phyloP scores from a whole-genome alignment of 1,284 basidiomycete species.

The Ganoderma sinense region DNA sequence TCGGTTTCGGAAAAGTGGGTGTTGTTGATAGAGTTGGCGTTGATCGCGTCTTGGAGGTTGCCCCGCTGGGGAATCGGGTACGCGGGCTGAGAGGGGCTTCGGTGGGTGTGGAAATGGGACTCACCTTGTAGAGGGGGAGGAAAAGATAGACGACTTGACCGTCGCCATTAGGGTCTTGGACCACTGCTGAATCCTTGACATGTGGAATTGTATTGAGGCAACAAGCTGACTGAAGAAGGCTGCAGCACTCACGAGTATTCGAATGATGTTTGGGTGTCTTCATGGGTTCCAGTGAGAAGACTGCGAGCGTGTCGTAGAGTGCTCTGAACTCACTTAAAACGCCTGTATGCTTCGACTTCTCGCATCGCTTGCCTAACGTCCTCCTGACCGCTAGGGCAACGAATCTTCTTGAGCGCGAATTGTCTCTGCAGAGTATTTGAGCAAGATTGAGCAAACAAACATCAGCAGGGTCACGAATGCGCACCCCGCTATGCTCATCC shows the following conservation, averaged over 20 bases:
- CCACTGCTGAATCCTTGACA: conserved; percentile 88
- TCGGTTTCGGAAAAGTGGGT: conserved; percentile 88
- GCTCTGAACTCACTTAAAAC: conserved; percentile 77
- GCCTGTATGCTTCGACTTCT: conserved; percentile 90
- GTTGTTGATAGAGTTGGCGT: conserved; percentile 84
- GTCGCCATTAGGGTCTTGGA: conserved; percentile 92
- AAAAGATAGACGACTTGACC: conserved; percentile 96
- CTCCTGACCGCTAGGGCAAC: conserved; percentile 83
- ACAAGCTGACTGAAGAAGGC: background rate
- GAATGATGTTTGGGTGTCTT: conserved; percentile 90
- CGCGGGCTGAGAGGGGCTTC: conserved; percentile 27
- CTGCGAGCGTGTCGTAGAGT: conserved; percentile 6
- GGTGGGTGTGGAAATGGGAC: conserved; percentile 7
- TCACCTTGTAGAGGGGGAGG: conserved; percentile 86
- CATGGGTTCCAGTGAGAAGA: background rate
- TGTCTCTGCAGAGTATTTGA: conserved; percentile 59
- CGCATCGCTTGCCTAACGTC: conserved; percentile 88
- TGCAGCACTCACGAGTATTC: conserved; percentile 69
- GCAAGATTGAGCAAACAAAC: background rate
- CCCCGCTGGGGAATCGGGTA: conserved; percentile 61
- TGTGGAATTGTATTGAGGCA: background rate
- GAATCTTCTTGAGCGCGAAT: conserved; percentile 95
- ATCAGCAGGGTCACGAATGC: conserved; percentile 33
- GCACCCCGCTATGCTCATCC: conserved; percentile 82
- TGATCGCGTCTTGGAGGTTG: conserved; percentile 96